Conservation (phyloP, 352 stramenopile genomes). For the Phytophthora sansomeana region DNA sequence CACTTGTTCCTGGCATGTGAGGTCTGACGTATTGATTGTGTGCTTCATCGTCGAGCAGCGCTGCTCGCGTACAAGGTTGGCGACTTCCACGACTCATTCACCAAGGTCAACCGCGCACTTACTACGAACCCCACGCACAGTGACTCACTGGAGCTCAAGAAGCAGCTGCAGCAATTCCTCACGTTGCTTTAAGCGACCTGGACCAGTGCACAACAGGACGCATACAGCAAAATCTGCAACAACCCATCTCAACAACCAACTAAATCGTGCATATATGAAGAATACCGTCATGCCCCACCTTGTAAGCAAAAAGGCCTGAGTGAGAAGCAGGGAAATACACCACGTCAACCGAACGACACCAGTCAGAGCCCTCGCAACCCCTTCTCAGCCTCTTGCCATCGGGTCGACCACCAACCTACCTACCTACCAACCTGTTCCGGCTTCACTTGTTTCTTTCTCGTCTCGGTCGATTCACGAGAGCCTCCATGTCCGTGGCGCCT, state of each 20-base stretch:
- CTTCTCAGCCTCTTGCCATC: constrained; percentile 12
- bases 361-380: constrained; percentile 14
- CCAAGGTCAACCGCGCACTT: constrained; percentile 86
- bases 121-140: constrained; percentile 81
- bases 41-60: constrained; percentile 43
- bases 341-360: constrained; percentile 23
- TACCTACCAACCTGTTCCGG: constrained; percentile 12
- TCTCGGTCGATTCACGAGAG: not conserved
- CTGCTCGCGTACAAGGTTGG: constrained; percentile 92
- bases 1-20: not conserved
- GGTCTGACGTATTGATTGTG: constrained; percentile 13
- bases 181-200: constrained; percentile 62
- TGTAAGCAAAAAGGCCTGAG: constrained; percentile 26
- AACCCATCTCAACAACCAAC: constrained; percentile 32
- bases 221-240: constrained; percentile 25
- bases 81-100: constrained; percentile 92
- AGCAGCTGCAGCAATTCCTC: constrained; percentile 87
- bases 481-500: not conserved
- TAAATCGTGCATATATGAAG: constrained; percentile 55
- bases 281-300: constrained; percentile 37
- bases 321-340: constrained; percentile 23
- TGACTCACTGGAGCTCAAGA: constrained; percentile 91
- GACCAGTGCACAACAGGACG: constrained; percentile 3
- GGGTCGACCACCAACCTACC: constrained; percentile 11
- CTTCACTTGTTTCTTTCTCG: constrained; percentile 31